These are phyloP conservation scores for Primulina eburnea DNA, from an alignment of 257 asterid species.

Conservation along the genomic window DNA sequence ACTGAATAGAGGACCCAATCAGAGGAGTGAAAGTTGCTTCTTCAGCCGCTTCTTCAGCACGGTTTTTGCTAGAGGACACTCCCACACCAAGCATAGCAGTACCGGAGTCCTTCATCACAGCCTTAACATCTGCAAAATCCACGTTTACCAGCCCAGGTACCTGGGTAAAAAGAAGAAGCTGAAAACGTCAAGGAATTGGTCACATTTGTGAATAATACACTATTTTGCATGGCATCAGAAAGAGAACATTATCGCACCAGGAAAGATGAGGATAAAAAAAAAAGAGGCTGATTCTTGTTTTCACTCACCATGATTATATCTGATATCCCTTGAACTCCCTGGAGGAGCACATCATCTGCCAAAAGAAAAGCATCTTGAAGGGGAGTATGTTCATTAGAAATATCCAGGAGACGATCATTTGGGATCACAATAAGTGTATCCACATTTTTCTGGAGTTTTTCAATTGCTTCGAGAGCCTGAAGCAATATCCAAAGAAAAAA, in stretches of 20 bases:
- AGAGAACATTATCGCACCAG: background rate
- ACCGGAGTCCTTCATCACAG: conserved; percentile 98
- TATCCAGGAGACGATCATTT: conserved; percentile 88
- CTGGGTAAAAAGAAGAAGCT: conserved; percentile 43
- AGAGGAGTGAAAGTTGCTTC: conserved; percentile 96
- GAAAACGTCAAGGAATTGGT: conserved; percentile 5
- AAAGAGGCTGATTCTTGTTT: background rate
- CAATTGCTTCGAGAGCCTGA: conserved; percentile 96
- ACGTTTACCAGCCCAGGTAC: conserved; percentile 97
- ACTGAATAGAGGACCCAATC: conserved; percentile 92
- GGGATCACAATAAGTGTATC: conserved; percentile 97
- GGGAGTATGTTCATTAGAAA: conserved; percentile 90
- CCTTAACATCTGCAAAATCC: conserved; percentile 97
- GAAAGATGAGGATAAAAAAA: background rate
- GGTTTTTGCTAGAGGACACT: conserved; percentile 95
- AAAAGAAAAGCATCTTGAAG: conserved; percentile 98
- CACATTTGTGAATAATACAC: background rate
- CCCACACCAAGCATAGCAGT: conserved; percentile 99
- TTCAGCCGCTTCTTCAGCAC: conserved; percentile 99
- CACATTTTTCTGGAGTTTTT: conserved; percentile 91
- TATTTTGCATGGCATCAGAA: too few species aligned
- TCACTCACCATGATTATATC: conserved; percentile 84
- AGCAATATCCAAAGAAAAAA: conserved; percentile 23
- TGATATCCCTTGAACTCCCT: conserved; percentile 98
- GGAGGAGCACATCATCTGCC: conserved; percentile 97